Percentiles rank a stretch among this genome's conserved stretches.
Evolutionary conservation across 2,329 filamentous ascomycete genomes (phyloP).

Genomic region (Fusarium pininemorale): DNA sequence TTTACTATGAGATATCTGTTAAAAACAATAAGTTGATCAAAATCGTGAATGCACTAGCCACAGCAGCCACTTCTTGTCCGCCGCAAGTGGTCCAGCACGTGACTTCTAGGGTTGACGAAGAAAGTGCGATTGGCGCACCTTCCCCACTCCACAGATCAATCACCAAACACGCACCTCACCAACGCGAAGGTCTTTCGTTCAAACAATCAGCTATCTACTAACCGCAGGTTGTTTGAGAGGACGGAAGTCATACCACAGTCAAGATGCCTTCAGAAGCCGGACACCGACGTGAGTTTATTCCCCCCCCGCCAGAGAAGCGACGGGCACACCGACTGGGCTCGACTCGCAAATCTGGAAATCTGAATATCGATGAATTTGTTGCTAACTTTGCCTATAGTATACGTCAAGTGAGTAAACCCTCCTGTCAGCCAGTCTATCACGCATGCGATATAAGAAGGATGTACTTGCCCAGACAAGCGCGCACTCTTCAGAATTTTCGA

Average conservation of each 20-base stretch:
- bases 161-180: conserved; percentile 53
- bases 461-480: conserved; percentile 23
- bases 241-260: conserved; percentile 60
- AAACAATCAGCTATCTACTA: conserved; percentile 55
- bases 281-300: conserved; percentile 80
- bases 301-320: conserved; percentile 2
- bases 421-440: conserved; percentile 6
- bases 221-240: conserved; percentile 58
- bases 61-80: neutral
- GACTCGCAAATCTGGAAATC: conserved; percentile 18
- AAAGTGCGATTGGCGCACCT: conserved; percentile 41
- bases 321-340: conserved; percentile 16
- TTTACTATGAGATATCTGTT: neutral
- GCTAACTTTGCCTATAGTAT: conserved; percentile 68
- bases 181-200: conserved; percentile 57
- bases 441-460: conserved; percentile 26
- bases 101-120: conserved; percentile 46
- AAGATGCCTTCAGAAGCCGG: conserved; percentile 90
- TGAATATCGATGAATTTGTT: conserved; percentile 27
- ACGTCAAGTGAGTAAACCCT: conserved; percentile 80
- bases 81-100: conserved; percentile 41
- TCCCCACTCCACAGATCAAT: conserved; percentile 51
- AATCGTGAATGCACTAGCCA: neutral
- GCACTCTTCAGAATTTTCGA: conserved; percentile 32
- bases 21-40: neutral